Conservation (phyloP, 805 yeast species). For the Cyberlindnera mississippiensis region DNA sequence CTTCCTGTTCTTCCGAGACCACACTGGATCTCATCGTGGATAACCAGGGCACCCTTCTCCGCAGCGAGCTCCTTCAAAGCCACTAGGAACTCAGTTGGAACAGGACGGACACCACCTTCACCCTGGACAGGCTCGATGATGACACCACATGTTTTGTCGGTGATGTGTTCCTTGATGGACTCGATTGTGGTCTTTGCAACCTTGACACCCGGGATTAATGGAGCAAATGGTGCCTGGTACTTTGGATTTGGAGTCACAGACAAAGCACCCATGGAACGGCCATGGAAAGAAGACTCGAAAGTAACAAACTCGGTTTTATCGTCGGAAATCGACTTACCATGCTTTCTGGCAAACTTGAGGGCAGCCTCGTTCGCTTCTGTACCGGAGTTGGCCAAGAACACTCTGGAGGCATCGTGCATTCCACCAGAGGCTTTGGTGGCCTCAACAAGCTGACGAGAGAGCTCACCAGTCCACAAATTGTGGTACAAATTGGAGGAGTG, state of each 20-base stretch:
- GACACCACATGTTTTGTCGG: conserved; percentile 65
- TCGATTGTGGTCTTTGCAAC: conserved; percentile 61
- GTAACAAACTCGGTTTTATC: conserved; percentile 75
- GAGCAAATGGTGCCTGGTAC: conserved; percentile 87
- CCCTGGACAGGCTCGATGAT: conserved; percentile 98
- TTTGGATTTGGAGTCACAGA: conserved; percentile 91
- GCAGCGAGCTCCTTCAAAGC: conserved; percentile 65
- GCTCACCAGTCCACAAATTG: conserved; percentile 78
- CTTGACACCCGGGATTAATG: conserved; percentile 85
- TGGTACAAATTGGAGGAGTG: conserved; percentile 86
- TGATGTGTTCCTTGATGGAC: conserved; percentile 47
- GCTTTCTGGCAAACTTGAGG: conserved; percentile 73
- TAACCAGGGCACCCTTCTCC: conserved; percentile 67
- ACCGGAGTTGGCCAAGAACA: conserved; percentile 68
- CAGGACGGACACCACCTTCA: conserved; percentile 88
- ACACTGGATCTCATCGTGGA: conserved; percentile 95
- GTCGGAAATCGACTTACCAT: conserved; percentile 54
- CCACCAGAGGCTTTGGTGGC: conserved; percentile 72
- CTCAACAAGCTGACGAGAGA: conserved; percentile 66
- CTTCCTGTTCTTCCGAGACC: conserved; percentile 92
- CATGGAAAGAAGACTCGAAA: conserved; percentile 91
- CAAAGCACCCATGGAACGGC: conserved; percentile 90
- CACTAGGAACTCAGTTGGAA: conserved; percentile 58
- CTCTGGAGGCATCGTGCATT: conserved; percentile 74
- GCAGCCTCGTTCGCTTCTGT: conserved; percentile 83